phyloP scores from a whole-genome alignment of 331 rosid genomes.

The Dryas integrifolia region DNA sequence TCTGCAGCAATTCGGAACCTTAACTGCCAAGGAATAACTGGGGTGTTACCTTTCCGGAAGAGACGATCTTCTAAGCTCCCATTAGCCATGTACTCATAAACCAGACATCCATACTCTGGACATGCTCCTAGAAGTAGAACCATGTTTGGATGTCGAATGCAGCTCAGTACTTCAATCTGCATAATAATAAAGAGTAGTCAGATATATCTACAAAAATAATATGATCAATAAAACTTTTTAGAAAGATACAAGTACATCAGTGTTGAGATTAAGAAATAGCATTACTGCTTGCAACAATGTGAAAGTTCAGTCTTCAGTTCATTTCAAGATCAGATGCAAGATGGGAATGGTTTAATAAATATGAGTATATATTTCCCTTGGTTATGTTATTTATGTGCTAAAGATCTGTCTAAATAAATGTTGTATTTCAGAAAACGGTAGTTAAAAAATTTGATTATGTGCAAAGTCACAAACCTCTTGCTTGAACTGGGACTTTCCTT shows the following conservation, averaged over 20 bases:
- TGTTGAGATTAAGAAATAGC: not conserved
- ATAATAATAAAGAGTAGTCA: not conserved
- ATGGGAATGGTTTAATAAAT: too few species aligned
- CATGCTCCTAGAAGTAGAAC: slow-evolving; percentile 82
- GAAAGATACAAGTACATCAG: not conserved
- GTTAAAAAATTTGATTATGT: not conserved
- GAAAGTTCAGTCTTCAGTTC: too few species aligned
- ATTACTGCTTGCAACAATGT: not conserved
- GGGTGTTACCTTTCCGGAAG: slow-evolving; percentile 39
- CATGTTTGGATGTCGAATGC: slow-evolving; percentile 79
- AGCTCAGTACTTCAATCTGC: slow-evolving; percentile 62
- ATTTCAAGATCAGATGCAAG: too few species aligned
- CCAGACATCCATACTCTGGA: slow-evolving; percentile 66
- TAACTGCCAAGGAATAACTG: slow-evolving; percentile 63
- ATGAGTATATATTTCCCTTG: not conserved
- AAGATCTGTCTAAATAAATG: not conserved
- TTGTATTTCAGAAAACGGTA: not conserved
- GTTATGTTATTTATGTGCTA: slow-evolving; percentile 3
- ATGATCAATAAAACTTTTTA: not conserved
- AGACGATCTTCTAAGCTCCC: slow-evolving; percentile 82
- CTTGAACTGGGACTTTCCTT: slow-evolving; percentile 41
- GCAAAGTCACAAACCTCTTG: slow-evolving; percentile 31
- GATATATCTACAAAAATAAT: not conserved
- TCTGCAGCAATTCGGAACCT: slow-evolving; percentile 73
- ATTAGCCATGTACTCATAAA: slow-evolving; percentile 65